Percentiles rank a stretch among this genome's conserved stretches.
Evolutionary conservation across 2,329 filamentous ascomycete genomes (phyloP).

Genomic region (Ciborinia camelliae): DNA sequence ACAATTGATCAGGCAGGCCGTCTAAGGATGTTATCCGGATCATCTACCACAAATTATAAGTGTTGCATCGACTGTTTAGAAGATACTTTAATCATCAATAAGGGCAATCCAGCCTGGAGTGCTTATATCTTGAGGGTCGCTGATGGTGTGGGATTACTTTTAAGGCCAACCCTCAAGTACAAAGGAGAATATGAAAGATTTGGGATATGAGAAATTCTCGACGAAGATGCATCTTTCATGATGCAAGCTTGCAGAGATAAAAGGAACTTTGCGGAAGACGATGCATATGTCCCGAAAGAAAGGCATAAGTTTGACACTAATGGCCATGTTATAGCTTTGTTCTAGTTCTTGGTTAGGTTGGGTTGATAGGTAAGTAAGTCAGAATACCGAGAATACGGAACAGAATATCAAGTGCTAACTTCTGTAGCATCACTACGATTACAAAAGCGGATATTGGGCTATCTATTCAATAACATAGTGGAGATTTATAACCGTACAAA

Average conservation of each 20-base stretch:
- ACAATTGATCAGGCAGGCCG: fast-evolving
- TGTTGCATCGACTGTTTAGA: not conserved
- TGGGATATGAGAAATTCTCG: not conserved
- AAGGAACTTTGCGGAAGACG: not conserved
- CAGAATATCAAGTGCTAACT: too few relatives aligned
- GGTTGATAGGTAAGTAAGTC: too few relatives aligned
- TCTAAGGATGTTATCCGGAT: not conserved
- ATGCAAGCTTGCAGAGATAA: not conserved
- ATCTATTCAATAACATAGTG: too few relatives aligned
- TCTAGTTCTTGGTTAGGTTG: not conserved
- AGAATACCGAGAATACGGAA: too few relatives aligned
- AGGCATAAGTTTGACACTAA: not conserved
- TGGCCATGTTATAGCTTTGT: not conserved
- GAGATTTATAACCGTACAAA: too few relatives aligned
- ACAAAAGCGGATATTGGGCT: too few relatives aligned
- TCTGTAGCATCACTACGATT: too few relatives aligned
- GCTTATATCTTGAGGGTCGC: not conserved
- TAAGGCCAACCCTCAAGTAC: fast-evolving
- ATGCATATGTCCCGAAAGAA: not conserved
- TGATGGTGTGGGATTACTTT: not conserved
- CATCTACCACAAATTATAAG: not conserved
- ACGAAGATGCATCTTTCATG: too few relatives aligned
- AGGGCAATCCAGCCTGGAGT: too few relatives aligned
- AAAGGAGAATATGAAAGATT: not conserved
- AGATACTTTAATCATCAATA: too few relatives aligned